Conservation (phyloP, 1,284 basidiomycete species). For the Leccinum angustisporum region DNA sequence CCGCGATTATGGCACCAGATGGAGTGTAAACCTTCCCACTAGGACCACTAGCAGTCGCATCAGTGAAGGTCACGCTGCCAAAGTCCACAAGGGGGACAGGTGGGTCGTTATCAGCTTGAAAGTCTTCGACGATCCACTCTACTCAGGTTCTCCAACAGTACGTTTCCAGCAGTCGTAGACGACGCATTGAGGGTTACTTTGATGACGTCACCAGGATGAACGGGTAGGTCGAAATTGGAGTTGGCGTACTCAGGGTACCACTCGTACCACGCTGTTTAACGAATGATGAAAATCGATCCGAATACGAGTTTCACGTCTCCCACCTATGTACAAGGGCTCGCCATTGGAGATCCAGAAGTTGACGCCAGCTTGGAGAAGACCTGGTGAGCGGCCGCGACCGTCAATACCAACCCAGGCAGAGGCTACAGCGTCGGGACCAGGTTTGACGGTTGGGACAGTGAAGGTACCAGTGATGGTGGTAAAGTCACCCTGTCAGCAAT, state of each 20-base stretch:
- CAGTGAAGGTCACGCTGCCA: slow-evolving; percentile 19
- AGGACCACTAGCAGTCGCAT: slow-evolving; percentile 14
- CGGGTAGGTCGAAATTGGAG: slow-evolving; percentile 3
- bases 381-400: slow-evolving; percentile 15
- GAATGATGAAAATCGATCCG: background rate
- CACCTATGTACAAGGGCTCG: slow-evolving; percentile 12
- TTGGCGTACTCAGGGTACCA: slow-evolving; percentile 11
- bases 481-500: slow-evolving; percentile 17
- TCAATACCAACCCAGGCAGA: slow-evolving; percentile 29
- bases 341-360: slow-evolving; percentile 11
- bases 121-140: slow-evolving; percentile 31
- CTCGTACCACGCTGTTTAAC: slow-evolving; percentile 22
- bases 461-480: slow-evolving; percentile 19
- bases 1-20: slow-evolving; percentile 8
- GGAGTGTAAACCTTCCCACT: slow-evolving; percentile 14
- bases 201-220: slow-evolving; percentile 20
- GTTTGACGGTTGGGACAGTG: slow-evolving; percentile 7
- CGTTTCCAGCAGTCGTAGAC: slow-evolving; percentile 20
- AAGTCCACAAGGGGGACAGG: slow-evolving; percentile 17
- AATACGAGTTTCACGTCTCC: background rate
- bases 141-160: slow-evolving; percentile 22
- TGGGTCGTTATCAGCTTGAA: background rate
- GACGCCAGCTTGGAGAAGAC: slow-evolving; percentile 24
- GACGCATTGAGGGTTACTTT: slow-evolving; percentile 14
- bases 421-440: slow-evolving; percentile 7